phyloP scores from a whole-genome alignment of 2,329 filamentous ascomycete species.

The Pseudocercospora crystallina region DNA sequence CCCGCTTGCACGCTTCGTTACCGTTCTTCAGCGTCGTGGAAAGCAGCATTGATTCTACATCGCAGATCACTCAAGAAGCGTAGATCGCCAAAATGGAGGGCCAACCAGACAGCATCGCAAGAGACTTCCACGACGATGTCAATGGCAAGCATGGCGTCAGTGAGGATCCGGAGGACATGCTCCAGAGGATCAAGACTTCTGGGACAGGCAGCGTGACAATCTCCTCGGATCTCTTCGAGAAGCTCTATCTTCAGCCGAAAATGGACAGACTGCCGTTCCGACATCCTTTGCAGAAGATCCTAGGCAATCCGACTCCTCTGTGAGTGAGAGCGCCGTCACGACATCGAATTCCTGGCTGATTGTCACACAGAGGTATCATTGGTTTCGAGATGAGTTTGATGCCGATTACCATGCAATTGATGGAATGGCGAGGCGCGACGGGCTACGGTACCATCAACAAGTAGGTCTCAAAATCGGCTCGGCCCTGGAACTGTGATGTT shows the following conservation, averaged over 20 bases:
- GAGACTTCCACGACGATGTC: slow-evolving; percentile 20
- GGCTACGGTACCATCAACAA: slow-evolving; percentile 18
- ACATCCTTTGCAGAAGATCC: slow-evolving; percentile 24
- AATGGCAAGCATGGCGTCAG: slow-evolving; percentile 14
- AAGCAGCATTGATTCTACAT: background rate
- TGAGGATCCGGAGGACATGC: slow-evolving; percentile 17
- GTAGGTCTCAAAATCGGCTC: slow-evolving; percentile 2
- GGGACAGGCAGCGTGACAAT: slow-evolving; percentile 24
- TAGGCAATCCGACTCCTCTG: slow-evolving; percentile 24
- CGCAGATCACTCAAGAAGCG: slow-evolving; percentile 1
- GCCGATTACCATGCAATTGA: slow-evolving; percentile 24
- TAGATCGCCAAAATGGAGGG: slow-evolving; percentile 5
- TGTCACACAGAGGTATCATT: slow-evolving; percentile 13
- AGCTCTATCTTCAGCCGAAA: slow-evolving; percentile 24
- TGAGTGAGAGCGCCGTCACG: slow-evolving; percentile 1
- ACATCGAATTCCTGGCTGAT: background rate
- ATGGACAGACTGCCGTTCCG: slow-evolving; percentile 16
- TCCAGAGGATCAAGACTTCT: slow-evolving; percentile 20
- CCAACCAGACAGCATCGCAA: slow-evolving; percentile 19
- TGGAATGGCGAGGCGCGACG: slow-evolving; percentile 22
- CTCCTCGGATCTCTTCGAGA: slow-evolving; percentile 24
- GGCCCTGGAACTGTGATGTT: background rate
- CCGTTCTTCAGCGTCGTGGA: background rate
- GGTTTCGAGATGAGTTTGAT: slow-evolving; percentile 25
- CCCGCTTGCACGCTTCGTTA: background rate